Base-by-base conservation (phyloP, 1,139 yeast genomes). In the Geotrichum restrictum region DNA sequence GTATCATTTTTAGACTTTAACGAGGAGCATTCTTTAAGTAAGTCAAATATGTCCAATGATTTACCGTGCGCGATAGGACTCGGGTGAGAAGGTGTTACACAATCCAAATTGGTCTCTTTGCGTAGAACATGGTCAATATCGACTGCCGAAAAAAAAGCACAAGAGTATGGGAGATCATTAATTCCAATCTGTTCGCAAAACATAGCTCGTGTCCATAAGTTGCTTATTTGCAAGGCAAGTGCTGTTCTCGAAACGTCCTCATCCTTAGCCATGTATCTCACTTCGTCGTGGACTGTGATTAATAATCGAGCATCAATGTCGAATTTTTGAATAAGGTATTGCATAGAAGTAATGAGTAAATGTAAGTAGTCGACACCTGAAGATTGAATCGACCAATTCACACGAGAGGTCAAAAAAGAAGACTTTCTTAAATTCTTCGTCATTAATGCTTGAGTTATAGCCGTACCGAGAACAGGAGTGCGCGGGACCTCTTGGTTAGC, bases 371-470 rank as follows among this genome's bases (percentile, higher is more conserved):
- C 98, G 16, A 94, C 99, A 40, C 98, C 99, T 0, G 97, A 88
- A 40, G 97, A 88, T 67, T 94, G 99, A 64, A 94, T 94, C 0
- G 96, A 88, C 99, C 99, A 94, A 64, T 94, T 94, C 58, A 91
- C 85, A 62, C 99, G 72, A 1, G 97, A 88, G 0, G 98, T 94
- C 62, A 93, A 71, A 67, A 85, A 93, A 1, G 79, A 73, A 54
- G 82, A 82, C 44, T 79, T 74, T 54, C 80, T 80, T 62, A 94
- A 76, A 64, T 91, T 83, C 52, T 75, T 73, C 46, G 80, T 77
- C 57, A 80, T 78, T 54, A 94, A 73, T 0, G 98, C 96, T 57
- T 82, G 82, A 0, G 99, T 93, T 48, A 94, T 89, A 10, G 95
- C 85, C 2, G 98, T 96, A 1, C 97, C 97, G 8, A 94, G 70